Evolutionary conservation across 768 basidiomycete genomes (phyloP), one percentile per base, ranked within the genome.

Genomic region (Tricholoma hemisulphureum): DNA sequence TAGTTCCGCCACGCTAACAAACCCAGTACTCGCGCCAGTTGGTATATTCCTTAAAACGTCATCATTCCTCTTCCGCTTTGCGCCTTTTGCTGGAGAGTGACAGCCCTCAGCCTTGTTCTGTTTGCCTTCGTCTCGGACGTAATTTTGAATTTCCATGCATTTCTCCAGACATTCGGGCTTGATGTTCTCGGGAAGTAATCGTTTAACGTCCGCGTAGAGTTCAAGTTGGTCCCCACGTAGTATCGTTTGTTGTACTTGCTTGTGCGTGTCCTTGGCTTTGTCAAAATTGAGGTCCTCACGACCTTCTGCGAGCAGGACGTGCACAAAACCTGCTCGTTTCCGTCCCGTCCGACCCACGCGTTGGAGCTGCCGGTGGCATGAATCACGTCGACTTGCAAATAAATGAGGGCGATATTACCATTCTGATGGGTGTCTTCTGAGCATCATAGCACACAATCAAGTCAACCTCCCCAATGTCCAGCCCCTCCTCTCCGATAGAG

Each of bases 401-500:
- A 37, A 29, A 32, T 29, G 29, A n/a, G 32, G 35, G 45, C 32
- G 21, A 61, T 85, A 52, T n/a, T 70, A 96, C 96, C 90, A 97
- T 94, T 57, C 95, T 92, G 60, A 98, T 95, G 1, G 95, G 90
- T 0, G 93, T 93, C 76, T 96, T 97, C 65, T 95, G 93, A 23
- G 95, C 88, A 63, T 99, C 97, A 70, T 98, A 99, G 66, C 95
- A 98, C 49, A 98, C 77, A 56, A 98, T 96, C 67, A 95, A 79
- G 69, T 99, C 97, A 14, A 99, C 88, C 69, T 97, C 95, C 29
- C 97, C 97, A 55, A 99, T 99, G 70, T 99, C 97, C 16, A 99
- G 79, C 57, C 97, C 97, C 72, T 99, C 97, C 73, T 99, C 97
- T 20, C 97, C 97, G 55, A 99, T 93, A 3, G 91, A 96, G 4